Evolutionary conservation across 2,329 filamentous ascomycete genomes (phyloP).

Genomic region (Trichophyton mentagrophytes): DNA sequence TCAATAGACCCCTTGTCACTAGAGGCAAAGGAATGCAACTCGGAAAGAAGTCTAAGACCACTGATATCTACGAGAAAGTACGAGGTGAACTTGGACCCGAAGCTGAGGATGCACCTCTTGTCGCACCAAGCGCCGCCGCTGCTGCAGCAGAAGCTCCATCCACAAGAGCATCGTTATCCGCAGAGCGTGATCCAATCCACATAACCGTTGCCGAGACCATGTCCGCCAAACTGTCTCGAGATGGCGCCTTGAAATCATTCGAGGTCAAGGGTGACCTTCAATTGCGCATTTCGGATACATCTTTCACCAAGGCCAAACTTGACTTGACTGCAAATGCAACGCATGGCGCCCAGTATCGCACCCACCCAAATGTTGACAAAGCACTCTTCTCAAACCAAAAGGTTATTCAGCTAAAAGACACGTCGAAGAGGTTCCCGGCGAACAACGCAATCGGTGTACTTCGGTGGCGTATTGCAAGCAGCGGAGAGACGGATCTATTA

Average conservation of each 20-base stretch:
- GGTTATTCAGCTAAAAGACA: constrained; percentile 79
- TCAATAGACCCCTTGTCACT: constrained; percentile 41
- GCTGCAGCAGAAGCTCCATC: constrained; percentile 40
- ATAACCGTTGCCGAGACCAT: constrained; percentile 83
- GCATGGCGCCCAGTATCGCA: constrained; percentile 80
- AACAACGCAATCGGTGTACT: constrained; percentile 90
- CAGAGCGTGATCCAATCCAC: constrained; percentile 75
- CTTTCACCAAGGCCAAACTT: constrained; percentile 84
- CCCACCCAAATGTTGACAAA: constrained; percentile 93
- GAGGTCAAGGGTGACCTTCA: constrained; percentile 86
- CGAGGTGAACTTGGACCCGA: constrained; percentile 82
- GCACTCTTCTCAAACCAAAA: constrained; percentile 70
- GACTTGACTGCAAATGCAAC: constrained; percentile 62
- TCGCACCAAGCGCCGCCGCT: constrained; percentile 43
- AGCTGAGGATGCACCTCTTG: constrained; percentile 62
- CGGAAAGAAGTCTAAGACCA: constrained; percentile 96
- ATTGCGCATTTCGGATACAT: constrained; percentile 75
- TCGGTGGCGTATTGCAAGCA: constrained; percentile 70
- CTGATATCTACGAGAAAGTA: constrained; percentile 93
- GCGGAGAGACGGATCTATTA: constrained; percentile 67
- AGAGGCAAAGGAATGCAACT: constrained; percentile 98
- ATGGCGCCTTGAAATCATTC: constrained; percentile 75
- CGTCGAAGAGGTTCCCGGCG: constrained; percentile 75
- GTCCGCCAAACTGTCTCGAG: constrained; percentile 72
- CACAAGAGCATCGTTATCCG: constrained; percentile 50